Evolutionary conservation across 805 yeast species (phyloP).

Genomic region (Starmerella powellii): DNA sequence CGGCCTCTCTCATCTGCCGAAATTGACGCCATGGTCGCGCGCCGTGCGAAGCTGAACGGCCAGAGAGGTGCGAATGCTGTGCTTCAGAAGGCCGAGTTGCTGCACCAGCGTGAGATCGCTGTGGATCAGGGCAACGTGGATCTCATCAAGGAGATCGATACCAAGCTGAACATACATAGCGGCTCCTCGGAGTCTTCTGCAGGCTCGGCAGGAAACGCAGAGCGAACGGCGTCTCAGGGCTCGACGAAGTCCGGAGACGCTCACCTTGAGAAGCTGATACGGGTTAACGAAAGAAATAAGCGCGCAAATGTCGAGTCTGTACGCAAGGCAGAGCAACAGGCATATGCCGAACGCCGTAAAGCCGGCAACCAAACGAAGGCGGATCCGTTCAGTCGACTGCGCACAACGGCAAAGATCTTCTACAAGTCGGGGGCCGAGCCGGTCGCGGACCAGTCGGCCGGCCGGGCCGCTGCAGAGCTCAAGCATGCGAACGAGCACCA

Average conservation of each 20-base stretch:
- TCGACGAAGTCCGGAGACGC: background rate
- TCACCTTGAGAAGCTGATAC: slow-evolving; percentile 8
- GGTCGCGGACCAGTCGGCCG: slow-evolving; percentile 8
- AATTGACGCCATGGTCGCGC: slow-evolving; percentile 64
- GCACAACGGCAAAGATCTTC: slow-evolving; percentile 76
- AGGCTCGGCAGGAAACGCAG: background rate
- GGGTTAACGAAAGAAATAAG: slow-evolving; percentile 76
- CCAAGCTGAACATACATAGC: slow-evolving; percentile 22
- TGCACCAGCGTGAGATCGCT: slow-evolving; percentile 68
- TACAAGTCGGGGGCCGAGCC: slow-evolving; percentile 36
- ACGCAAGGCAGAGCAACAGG: slow-evolving; percentile 64
- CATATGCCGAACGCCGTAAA: slow-evolving; percentile 43
- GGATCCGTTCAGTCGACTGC: slow-evolving; percentile 81
- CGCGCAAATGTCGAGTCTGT: slow-evolving; percentile 64
- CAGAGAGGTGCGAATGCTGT: slow-evolving; percentile 64
- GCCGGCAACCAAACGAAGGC: slow-evolving; percentile 27
- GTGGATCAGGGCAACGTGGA: slow-evolving; percentile 33
- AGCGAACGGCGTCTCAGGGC: background rate
- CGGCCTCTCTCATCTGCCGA: slow-evolving; percentile 57
- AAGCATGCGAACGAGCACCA: slow-evolving; percentile 3
- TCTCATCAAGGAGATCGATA: slow-evolving; percentile 28
- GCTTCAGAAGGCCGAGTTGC: slow-evolving; percentile 54
- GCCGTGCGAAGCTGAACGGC: slow-evolving; percentile 52
- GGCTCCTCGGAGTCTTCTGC: background rate
- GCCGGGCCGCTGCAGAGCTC: slow-evolving; percentile 7